Base-by-base conservation (phyloP, 192 early-diverging fungal species). In the Entomortierella beljakovae region DNA sequence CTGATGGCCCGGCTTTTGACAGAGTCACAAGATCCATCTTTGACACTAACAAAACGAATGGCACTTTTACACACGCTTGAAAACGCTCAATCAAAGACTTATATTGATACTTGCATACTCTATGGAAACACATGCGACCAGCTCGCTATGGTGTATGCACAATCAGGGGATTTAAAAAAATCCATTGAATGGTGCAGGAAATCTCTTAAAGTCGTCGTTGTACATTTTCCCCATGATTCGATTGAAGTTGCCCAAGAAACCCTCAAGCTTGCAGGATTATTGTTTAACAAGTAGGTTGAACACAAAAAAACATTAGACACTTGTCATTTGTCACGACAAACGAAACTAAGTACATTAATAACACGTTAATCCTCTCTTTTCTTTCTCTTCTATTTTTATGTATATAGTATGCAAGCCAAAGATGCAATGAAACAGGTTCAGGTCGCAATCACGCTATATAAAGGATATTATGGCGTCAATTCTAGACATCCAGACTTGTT, bases 201-300 rank as follows among this genome's bases (percentile, higher is more conserved):
- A 22, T 61, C 75, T 0, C 68, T 68, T 51, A 79, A 79, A 43
- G 75, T 64, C 13, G 61, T 79, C 18, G 52, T 69, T n/a, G 75
- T 79, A 8, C 67, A 79, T 58, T 79, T 79, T 35, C 59, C 75
- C 2, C 75, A 79, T 20, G 68, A 79, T 31, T 79, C 75, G 29
- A 79, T 79, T 33, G 75, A 79, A 32, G 75, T 79, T 18, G 75
- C 75, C 0, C 75, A 79, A 42, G 75, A 79, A 15, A 79, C 67
- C 2, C 68, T 79, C 2, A 79, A 79, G n/a, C 75, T 79, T 28
- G 75, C 75, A 9, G 75, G 75, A 8, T 22, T 79, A 26, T 20
- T 69, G 33, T 79, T 79, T 23, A 79, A 79, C 67, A 79, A 79
- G 75, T 79, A 69, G 53, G 64, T 11, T 6, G 18, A 43, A 43